These are phyloP conservation scores for Salix brachista DNA, from an alignment of 345 rosid genomes.

Conservation along the genomic window DNA sequence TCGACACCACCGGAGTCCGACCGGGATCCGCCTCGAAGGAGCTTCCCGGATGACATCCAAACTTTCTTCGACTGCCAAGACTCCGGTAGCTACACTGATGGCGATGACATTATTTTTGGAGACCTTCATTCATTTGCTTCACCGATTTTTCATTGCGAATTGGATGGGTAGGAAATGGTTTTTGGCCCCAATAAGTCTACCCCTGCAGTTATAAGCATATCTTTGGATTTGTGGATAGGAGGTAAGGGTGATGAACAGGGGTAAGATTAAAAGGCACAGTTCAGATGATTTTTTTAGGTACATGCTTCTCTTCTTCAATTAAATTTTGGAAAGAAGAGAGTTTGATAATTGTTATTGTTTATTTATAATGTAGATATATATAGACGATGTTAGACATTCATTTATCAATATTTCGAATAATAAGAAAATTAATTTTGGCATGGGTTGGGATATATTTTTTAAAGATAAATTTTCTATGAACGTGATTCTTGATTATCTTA, in stretches of 20 bases:
- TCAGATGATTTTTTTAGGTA: neutral
- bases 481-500: too few relatives aligned
- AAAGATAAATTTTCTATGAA: too few relatives aligned
- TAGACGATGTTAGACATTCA: neutral
- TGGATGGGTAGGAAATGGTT: constrained; percentile 26
- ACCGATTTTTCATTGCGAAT: constrained; percentile 50
- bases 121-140: constrained; percentile 46
- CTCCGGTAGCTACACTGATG: constrained; percentile 36
- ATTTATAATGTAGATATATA: constrained; percentile 15
- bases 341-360: neutral
- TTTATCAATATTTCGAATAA: constrained; percentile 7
- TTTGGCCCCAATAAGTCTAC: neutral
- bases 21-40: constrained; percentile 31
- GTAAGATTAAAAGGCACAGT: neutral
- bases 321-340: neutral
- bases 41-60: constrained; percentile 73
- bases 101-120: constrained; percentile 53
- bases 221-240: neutral
- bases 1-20: constrained; percentile 30
- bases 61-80: constrained; percentile 68
- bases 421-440: neutral
- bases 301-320: neutral
- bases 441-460: too few relatives aligned
- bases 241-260: neutral
- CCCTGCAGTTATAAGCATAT: neutral